A percentile compares a stretch with the other conserved stretches of the same genome.
These are phyloP conservation scores for Dissophora ornata DNA, from an alignment of 192 early-diverging fungal genomes.

Conservation along the genomic window DNA sequence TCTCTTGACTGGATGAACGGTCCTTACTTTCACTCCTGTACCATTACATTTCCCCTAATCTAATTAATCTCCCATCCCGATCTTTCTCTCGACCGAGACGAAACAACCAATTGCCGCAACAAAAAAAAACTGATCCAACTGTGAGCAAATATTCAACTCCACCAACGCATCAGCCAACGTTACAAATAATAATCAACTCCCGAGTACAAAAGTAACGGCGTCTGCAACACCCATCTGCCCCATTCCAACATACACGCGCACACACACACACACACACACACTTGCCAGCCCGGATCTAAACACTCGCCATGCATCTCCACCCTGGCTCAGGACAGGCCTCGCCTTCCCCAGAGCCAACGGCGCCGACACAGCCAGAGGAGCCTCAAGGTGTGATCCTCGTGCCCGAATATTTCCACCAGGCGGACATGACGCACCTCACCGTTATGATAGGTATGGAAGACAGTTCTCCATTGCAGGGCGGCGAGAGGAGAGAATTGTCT, in stretches of 20 bases:
- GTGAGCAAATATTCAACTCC: too few relatives aligned
- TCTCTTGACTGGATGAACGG: too few relatives aligned
- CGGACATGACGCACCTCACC: slow-evolving; percentile 61
- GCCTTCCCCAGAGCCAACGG: slow-evolving; percentile 52
- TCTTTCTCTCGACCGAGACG: not conserved
- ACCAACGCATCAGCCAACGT: too few relatives aligned
- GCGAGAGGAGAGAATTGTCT: too few relatives aligned
- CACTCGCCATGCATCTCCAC: slow-evolving; percentile 35
- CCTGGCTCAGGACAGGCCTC: slow-evolving; percentile 36
- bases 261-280: not conserved
- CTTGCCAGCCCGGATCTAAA: not conserved
- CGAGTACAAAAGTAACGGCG: too few relatives aligned
- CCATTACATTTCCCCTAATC: too few relatives aligned
- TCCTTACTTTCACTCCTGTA: too few relatives aligned
- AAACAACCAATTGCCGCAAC: too few relatives aligned
- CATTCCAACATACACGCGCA: too few relatives aligned
- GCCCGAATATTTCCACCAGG: slow-evolving; percentile 60
- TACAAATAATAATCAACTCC: too few relatives aligned
- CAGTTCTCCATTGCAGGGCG: not conserved
- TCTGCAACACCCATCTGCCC: too few relatives aligned
- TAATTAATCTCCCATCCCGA: not conserved
- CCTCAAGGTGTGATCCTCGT: slow-evolving; percentile 46
- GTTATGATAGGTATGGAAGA: slow-evolving; percentile 60
- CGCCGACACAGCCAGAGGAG: slow-evolving; percentile 23
- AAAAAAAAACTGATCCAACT: too few relatives aligned